phyloP scores from a whole-genome alignment of 2,329 filamentous ascomycete genomes.

The Hymenoscyphus albidus region DNA sequence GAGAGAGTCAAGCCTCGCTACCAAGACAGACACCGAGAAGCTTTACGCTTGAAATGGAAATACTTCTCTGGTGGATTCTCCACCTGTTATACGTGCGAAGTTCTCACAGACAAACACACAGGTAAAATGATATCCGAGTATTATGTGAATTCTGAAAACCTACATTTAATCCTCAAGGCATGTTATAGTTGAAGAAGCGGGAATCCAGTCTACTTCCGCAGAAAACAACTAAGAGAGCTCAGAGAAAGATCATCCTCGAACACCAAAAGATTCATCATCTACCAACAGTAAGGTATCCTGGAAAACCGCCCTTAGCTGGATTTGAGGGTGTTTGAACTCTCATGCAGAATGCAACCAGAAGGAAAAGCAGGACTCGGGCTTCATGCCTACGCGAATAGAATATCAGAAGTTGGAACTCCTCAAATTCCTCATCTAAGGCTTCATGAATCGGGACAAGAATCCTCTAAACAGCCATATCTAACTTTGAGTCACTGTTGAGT shows the following conservation, averaged over 20 bases:
- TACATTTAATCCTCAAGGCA: not conserved
- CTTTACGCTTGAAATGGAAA: not conserved
- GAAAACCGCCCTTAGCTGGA: not conserved
- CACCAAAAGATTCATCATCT: not conserved
- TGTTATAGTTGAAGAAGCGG: not conserved
- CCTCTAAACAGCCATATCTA: not conserved
- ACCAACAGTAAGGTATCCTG: not conserved
- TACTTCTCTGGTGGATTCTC: not conserved
- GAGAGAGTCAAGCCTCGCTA: not conserved
- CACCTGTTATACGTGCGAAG: not conserved
- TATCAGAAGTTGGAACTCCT: not conserved
- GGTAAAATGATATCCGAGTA: no score
- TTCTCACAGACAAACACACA: not conserved
- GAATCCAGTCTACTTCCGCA: not conserved
- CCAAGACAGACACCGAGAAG: not conserved
- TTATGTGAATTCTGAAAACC: no score
- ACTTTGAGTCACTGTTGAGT: not conserved
- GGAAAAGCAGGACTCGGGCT: not conserved
- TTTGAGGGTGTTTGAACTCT: not conserved
- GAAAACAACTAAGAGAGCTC: not conserved
- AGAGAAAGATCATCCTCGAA: not conserved
- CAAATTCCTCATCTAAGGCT: not conserved
- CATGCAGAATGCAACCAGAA: not conserved
- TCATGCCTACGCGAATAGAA: not conserved
- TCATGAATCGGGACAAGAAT: not conserved